Evolutionary conservation across 2,329 filamentous ascomycete species (phyloP).

Genomic region (Trichoderma gracile): DNA sequence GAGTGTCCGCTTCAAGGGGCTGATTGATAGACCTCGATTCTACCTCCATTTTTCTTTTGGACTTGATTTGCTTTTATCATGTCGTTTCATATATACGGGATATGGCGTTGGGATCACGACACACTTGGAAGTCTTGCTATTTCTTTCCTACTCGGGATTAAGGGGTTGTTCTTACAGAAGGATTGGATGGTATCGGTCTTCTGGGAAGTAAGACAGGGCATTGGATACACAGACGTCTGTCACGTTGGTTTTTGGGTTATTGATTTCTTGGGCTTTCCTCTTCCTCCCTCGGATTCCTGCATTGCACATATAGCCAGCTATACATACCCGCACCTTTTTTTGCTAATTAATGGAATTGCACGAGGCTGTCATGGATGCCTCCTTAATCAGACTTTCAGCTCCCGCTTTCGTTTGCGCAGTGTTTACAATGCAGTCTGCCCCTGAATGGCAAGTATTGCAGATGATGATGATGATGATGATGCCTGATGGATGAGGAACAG

Average conservation of each 20-base stretch:
- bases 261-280: not conserved
- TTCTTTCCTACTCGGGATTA: too few relatives aligned
- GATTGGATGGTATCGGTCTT: constrained; percentile 1
- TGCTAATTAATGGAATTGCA: constrained; percentile 1
- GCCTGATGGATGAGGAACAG: too few relatives aligned
- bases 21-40: too few relatives aligned
- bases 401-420: not conserved
- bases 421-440: not conserved
- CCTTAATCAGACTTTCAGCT: not conserved
- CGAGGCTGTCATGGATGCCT: not conserved
- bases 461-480: too few relatives aligned
- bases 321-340: constrained; percentile 8
- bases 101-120: not conserved
- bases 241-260: not conserved
- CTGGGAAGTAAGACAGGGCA: not conserved
- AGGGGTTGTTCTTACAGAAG: not conserved
- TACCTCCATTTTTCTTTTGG: not conserved
- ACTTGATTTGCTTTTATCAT: too few relatives aligned
- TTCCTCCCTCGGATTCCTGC: not conserved
- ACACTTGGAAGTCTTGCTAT: too few relatives aligned
- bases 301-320: constrained; percentile 13
- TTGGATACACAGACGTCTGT: not conserved
- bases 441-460: too few relatives aligned
- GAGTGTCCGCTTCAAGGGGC: too few relatives aligned
- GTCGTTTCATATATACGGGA: not conserved